Evolutionary conservation across 1,139 yeast species (phyloP).

Genomic region (Hanseniaspora sp.): DNA sequence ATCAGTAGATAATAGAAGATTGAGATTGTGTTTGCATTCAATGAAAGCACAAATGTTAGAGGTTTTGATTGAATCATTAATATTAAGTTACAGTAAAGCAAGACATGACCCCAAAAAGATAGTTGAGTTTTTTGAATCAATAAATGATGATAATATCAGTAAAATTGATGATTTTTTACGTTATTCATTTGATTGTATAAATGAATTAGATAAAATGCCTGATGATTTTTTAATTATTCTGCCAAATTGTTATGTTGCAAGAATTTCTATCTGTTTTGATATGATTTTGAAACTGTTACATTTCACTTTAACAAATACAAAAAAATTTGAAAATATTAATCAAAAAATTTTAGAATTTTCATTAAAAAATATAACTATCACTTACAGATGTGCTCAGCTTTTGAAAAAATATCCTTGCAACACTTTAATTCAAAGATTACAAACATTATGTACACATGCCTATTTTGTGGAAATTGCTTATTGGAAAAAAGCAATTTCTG

Average conservation of each 20-base stretch:
- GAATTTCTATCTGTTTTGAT: conserved; percentile 47
- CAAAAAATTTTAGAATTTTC: conserved; percentile 7
- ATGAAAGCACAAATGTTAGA: conserved; percentile 69
- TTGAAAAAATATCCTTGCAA: conserved; percentile 36
- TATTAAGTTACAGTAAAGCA: conserved; percentile 5
- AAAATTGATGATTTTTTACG: conserved; percentile 48
- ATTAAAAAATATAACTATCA: conserved; percentile 9
- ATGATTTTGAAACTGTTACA: conserved; percentile 42
- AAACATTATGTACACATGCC: conserved; percentile 22
- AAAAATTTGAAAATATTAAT: conserved; percentile 8
- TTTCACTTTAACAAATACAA: conserved; percentile 19
- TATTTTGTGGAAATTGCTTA: conserved; percentile 8
- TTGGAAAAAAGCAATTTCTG: not conserved
- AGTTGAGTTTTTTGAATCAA: conserved; percentile 23
- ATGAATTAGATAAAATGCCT: conserved; percentile 36
- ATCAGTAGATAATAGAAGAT: conserved; percentile 33
- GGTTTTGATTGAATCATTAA: conserved; percentile 37
- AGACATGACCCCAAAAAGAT: not conserved
- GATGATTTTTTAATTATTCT: conserved; percentile 50
- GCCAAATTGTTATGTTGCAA: conserved; percentile 49
- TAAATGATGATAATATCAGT: conserved; percentile 36
- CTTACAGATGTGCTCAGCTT: conserved; percentile 32
- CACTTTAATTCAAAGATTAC: conserved; percentile 42
- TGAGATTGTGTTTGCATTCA: conserved; percentile 46
- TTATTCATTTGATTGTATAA: conserved; percentile 41